Evolutionary conservation across 2,329 filamentous ascomycete genomes (phyloP).

Genomic region (Aureobasidium zeae): DNA sequence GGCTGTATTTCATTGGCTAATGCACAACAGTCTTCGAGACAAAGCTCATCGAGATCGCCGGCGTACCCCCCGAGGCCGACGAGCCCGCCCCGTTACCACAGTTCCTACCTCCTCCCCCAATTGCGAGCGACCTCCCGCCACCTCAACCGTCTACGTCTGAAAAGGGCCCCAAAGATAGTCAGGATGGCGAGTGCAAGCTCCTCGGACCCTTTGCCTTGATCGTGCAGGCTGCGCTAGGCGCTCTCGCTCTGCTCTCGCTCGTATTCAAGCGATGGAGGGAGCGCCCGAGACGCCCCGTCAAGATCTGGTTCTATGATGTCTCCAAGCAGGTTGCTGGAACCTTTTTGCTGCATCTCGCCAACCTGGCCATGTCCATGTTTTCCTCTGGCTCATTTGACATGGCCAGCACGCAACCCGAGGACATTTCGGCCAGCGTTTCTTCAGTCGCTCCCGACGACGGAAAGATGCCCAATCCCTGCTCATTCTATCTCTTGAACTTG

Average conservation of each 20-base stretch:
- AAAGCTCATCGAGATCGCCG: constrained; percentile 74
- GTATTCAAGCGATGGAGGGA: constrained; percentile 93
- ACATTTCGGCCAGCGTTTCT: constrained; percentile 25
- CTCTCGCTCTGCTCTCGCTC: constrained; percentile 70
- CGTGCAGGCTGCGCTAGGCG: constrained; percentile 79
- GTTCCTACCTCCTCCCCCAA: constrained; percentile 11
- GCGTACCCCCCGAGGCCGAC: constrained; percentile 38
- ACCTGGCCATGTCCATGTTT: constrained; percentile 93
- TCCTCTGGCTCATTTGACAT: constrained; percentile 74
- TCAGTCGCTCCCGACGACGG: constrained; percentile 36
- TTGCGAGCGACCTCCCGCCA: constrained; percentile 11
- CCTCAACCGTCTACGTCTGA: not conserved
- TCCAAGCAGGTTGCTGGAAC: constrained; percentile 97
- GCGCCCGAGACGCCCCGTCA: constrained; percentile 79
- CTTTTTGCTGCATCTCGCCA: constrained; percentile 80
- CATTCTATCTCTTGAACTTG: constrained; percentile 88
- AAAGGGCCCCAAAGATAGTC: constrained; percentile 13
- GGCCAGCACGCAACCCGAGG: constrained; percentile 38
- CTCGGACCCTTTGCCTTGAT: constrained; percentile 85
- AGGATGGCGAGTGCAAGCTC: constrained; percentile 67
- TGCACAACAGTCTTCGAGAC: constrained; percentile 83
- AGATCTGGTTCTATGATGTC: constrained; percentile 96
- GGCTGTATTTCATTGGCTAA: no score
- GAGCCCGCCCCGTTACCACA: constrained; percentile 16
- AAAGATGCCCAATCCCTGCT: constrained; percentile 83